A percentile compares a stretch with the other conserved stretches of the same genome.
phyloP scores from a whole-genome alignment of 768 basidiomycete genomes.

The Leccinum incarnatum region DNA sequence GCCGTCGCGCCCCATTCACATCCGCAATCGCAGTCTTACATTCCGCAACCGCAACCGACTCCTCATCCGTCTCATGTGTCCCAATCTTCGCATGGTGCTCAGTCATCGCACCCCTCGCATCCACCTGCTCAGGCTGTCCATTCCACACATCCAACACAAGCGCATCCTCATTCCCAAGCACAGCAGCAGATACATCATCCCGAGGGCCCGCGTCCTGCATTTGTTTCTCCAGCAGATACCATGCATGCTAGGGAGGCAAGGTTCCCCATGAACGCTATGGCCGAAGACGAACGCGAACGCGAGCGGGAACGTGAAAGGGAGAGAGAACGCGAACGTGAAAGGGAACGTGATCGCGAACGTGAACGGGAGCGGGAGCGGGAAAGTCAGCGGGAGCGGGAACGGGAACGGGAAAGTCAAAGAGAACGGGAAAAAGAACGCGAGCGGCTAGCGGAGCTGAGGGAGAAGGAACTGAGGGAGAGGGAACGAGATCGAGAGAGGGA shows the following conservation, averaged over 20 bases:
- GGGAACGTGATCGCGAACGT: conserved; percentile 20
- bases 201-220: conserved; percentile 23
- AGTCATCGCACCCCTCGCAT: conserved; percentile 17
- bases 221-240: conserved; percentile 29
- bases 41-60: conserved; percentile 7
- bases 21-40: conserved; percentile 30
- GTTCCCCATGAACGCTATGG: conserved; percentile 5
- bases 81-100: conserved; percentile 16
- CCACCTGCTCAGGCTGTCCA: conserved; percentile 16
- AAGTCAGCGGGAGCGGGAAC: conserved; percentile 21
- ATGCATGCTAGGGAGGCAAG: conserved; percentile 26
- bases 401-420: conserved; percentile 17
- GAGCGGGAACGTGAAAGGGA: conserved; percentile 11
- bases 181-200: conserved; percentile 28
- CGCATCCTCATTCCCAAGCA: conserved; percentile 25
- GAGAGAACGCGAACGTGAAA: conserved; percentile 2
- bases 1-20: conserved; percentile 14
- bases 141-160: conserved; percentile 25
- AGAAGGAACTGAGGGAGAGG: conserved; percentile 24
- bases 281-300: conserved; percentile 23
- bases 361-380: conserved; percentile 20
- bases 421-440: conserved; percentile 25
- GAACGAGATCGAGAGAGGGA: conserved; percentile 24
- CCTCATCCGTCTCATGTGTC: conserved; percentile 11
- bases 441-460: conserved; percentile 19